Evolutionary conservation across 345 rosid genomes (phyloP).

Genomic region (Turnera subulata): DNA sequence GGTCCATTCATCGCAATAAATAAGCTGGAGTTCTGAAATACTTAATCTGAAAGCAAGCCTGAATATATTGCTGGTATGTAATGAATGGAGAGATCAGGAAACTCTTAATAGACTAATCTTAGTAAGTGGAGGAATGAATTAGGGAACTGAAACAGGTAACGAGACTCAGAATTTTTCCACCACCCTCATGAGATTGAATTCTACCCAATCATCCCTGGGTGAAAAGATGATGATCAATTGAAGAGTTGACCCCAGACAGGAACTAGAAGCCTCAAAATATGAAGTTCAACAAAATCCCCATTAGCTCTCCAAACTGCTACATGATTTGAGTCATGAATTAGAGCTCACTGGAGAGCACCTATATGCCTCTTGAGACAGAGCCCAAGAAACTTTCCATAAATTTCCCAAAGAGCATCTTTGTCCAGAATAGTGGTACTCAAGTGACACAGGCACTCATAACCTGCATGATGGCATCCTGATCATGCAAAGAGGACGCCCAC

Average conservation of each 20-base stretch:
- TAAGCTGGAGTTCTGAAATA: no score
- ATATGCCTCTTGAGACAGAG: slow-evolving; percentile 5
- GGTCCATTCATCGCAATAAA: no score
- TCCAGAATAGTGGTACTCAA: not conserved
- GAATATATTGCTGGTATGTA: no score
- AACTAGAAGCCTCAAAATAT: slow-evolving; percentile 15
- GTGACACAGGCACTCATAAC: slow-evolving; percentile 6
- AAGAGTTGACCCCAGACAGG: slow-evolving; percentile 12
- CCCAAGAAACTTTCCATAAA: slow-evolving; percentile 5
- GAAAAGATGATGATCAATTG: slow-evolving; percentile 2
- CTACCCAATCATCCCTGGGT: slow-evolving; percentile 2
- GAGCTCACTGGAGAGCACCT: slow-evolving; percentile 10
- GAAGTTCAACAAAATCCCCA: slow-evolving; percentile 11
- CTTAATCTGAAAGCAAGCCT: no score
- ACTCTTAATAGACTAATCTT: no score
- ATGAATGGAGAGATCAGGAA: no score
- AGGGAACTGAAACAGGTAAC: slow-evolving; percentile 9
- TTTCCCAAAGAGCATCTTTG: slow-evolving; percentile 6
- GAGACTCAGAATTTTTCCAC: not conserved
- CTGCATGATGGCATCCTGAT: slow-evolving; percentile 7
- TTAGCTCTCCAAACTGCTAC: slow-evolving; percentile 5
- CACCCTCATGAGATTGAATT: not conserved
- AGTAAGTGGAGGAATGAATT: slow-evolving; percentile 4
- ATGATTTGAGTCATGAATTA: slow-evolving; percentile 13
- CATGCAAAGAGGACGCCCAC: slow-evolving; percentile 1